Evolutionary conservation across 2,329 filamentous ascomycete species (phyloP).

Genomic region (Alternaria conjuncta): DNA sequence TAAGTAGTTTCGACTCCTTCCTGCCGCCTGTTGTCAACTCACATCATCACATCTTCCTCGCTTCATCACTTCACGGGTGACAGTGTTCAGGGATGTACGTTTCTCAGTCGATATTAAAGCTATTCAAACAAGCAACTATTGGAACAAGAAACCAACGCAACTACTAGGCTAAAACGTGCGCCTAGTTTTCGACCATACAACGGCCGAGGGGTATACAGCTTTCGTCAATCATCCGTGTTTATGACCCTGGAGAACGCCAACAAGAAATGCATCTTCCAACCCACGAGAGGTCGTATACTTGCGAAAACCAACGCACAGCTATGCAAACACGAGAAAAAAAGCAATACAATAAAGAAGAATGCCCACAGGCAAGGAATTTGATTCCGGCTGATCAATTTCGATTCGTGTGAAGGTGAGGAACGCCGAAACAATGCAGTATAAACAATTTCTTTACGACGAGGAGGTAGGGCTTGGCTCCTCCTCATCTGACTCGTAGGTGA

Average conservation of each 20-base stretch:
- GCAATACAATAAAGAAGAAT: neutral
- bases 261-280: neutral
- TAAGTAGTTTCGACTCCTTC: neutral
- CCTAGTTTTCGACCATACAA: neutral
- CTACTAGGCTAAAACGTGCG: neutral
- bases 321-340: neutral
- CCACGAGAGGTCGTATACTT: neutral
- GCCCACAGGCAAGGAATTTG: neutral
- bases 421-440: slow-evolving; percentile 5
- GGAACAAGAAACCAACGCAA: neutral
- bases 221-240: slow-evolving; percentile 5
- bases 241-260: neutral
- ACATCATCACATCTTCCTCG: neutral
- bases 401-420: neutral
- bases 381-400: neutral
- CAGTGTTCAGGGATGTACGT: neutral
- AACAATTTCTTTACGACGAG: neutral
- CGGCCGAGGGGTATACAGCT: slow-evolving; percentile 3
- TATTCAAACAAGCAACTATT: neutral
- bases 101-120: neutral
- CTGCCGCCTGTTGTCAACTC: neutral
- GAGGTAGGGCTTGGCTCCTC: slow-evolving; percentile 25
- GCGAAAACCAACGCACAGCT: neutral
- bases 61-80: neutral
- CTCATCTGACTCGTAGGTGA: slow-evolving; percentile 35